phyloP scores from a whole-genome alignment of 768 basidiomycete genomes.

The Macrolepiota dolichaula region DNA sequence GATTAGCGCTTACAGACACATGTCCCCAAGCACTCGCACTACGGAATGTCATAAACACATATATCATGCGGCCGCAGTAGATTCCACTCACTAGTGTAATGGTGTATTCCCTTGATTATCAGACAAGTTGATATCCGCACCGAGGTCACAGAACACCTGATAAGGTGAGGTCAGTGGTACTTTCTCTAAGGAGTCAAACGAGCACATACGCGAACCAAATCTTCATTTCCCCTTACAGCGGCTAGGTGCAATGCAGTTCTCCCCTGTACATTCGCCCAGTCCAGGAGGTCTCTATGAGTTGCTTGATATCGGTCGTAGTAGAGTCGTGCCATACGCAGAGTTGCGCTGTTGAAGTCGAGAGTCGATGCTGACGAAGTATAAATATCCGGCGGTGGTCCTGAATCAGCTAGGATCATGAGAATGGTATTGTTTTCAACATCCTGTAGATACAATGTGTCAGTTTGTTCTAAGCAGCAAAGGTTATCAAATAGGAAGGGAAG shows the following conservation, averaged over 20 bases:
- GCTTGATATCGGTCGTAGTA: constrained; percentile 87
- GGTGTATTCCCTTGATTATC: constrained; percentile 93
- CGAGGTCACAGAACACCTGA: constrained; percentile 88
- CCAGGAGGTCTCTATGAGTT: constrained; percentile 45
- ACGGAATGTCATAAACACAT: constrained; percentile 12
- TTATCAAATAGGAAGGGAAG: constrained; percentile 3
- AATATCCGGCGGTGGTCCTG: constrained; percentile 52
- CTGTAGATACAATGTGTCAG: constrained; percentile 35
- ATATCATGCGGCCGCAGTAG: constrained; percentile 4
- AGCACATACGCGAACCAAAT: constrained; percentile 72
- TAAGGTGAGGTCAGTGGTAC: not conserved
- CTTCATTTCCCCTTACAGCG: constrained; percentile 85
- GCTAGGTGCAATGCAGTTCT: constrained; percentile 90
- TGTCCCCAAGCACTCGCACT: constrained; percentile 91
- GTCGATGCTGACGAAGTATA: constrained; percentile 45
- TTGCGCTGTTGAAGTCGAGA: constrained; percentile 66
- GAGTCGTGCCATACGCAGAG: constrained; percentile 80
- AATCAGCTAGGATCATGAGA: constrained; percentile 87
- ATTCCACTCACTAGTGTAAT: constrained; percentile 76
- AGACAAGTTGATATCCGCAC: constrained; percentile 84
- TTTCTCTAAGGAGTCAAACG: not conserved
- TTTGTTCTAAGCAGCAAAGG: not conserved
- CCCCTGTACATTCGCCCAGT: constrained; percentile 90
- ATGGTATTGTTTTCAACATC: constrained; percentile 93
- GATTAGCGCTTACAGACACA: constrained; percentile 53